Base-by-base conservation (phyloP, 1,139 yeast species). In the Debaryomycetaceae sp. region DNA sequence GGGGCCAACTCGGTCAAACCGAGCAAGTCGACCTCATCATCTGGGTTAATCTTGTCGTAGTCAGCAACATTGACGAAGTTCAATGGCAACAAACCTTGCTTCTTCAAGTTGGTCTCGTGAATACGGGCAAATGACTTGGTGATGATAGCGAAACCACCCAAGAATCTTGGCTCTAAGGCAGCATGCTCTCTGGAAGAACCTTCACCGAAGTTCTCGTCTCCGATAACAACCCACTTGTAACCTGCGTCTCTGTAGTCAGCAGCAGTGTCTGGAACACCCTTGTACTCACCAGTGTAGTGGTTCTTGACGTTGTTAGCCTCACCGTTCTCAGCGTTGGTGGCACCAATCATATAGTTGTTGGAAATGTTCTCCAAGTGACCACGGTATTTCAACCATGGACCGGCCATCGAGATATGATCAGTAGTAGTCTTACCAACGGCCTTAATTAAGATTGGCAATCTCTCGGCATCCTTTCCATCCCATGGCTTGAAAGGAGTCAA, bases 121-220 rank as follows among this genome's bases (percentile, higher is more conserved):
- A 92, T 92, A 79, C 98, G 89, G 52, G 98, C 98, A 68, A 92
- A 92, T 36, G 98, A 92, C 76, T 88, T 91, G 67, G 96, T 87
- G 61, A 92, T 85, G 70, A 92, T 89, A 56, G 97, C 96, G 65
- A 85, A 87, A 63, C 95, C 98, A 77, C 98, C 98, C 65, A 92
- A 81, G 92, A 75, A 92, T 80, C 98, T 87, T 75, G 98, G 98
- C 79, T 91, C 96, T 66, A 92, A 83, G 58, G 98, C 98, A 65
- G 98, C 98, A 70, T 92, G 98, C 77, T 92, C 98, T 83, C 98
- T 89, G 59, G 98, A 91, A 47, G 98, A 92, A 77, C 98, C 98
- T 78, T 92, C 98, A 80, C 98, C 98, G 62, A 89, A 87, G 79
- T 92, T 92, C 74, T 92, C 97, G 68, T 89, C 98, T 75, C 98